phyloP scores from a whole-genome alignment of 2,329 filamentous ascomycete species.

The Paracorniculantispora psalliotae region DNA sequence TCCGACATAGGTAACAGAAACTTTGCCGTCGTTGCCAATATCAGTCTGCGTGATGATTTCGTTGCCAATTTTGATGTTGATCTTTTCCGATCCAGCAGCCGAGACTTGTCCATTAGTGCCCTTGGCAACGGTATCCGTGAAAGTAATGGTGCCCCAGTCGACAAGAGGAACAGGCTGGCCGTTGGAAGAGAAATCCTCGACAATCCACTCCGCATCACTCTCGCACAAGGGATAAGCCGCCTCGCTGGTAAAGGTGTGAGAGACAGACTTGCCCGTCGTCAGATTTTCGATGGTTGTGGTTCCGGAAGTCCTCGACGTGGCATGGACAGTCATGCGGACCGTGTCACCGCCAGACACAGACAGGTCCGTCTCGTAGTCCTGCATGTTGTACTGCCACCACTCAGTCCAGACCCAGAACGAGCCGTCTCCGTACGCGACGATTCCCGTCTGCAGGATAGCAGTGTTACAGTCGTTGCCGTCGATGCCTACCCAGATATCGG shows the following conservation, averaged over 20 bases:
- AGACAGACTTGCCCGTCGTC: conserved; percentile 44
- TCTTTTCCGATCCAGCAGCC: neutral
- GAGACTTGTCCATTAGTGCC: neutral
- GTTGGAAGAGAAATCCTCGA: neutral
- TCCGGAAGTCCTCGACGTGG: conserved; percentile 18
- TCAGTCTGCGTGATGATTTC: neutral
- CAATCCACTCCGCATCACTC: neutral
- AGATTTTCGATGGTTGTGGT: conserved; percentile 34
- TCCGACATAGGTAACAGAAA: neutral
- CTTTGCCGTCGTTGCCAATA: neutral
- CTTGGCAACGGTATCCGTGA: neutral
- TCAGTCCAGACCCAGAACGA: conserved; percentile 36
- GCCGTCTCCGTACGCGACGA: conserved; percentile 32
- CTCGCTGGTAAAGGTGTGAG: conserved; percentile 43
- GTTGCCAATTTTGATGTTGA: neutral
- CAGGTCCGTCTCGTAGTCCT: conserved; percentile 27
- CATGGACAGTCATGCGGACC: conserved; percentile 20
- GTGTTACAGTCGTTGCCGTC: conserved; percentile 32
- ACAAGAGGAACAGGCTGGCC: neutral
- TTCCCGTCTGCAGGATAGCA: conserved; percentile 34
- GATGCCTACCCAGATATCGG: conserved; percentile 38
- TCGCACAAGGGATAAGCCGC: conserved; percentile 12
- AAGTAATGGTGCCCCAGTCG: neutral
- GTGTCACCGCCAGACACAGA: conserved; percentile 19
- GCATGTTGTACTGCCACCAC: conserved; percentile 35